Conservation (phyloP, 176 grass and related monocot genomes). For the Triticum timopheevii region DNA sequence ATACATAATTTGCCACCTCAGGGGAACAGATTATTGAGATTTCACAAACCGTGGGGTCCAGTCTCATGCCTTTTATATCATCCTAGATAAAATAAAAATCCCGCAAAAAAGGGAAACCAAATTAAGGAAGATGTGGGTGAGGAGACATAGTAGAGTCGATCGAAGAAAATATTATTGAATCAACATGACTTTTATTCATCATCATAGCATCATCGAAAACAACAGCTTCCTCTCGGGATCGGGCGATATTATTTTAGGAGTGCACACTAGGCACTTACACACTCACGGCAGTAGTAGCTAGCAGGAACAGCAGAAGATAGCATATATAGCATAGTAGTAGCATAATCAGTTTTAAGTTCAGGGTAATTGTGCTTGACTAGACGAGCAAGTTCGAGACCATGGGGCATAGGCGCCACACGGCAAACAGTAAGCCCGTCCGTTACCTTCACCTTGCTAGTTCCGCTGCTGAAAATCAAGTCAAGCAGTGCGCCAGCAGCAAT, state of each 20-base stretch:
- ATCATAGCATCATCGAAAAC: neutral
- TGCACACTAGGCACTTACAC: neutral
- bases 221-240: neutral
- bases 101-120: no score
- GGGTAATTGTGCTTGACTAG: neutral
- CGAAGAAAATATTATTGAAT: no score
- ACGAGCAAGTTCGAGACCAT: neutral
- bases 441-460: neutral
- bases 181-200: neutral
- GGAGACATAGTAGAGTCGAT: no score
- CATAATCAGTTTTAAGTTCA: neutral
- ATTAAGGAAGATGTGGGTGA: no score
- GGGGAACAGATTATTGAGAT: no score
- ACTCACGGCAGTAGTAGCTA: neutral
- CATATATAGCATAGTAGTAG: neutral
- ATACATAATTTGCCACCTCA: no score
- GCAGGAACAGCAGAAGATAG: neutral
- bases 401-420: constrained; percentile 4
- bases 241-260: neutral
- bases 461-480: neutral
- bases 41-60: no score
- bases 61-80: no score
- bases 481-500: neutral
- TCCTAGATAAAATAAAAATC: no score
- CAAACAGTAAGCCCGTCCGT: neutral